Base-by-base conservation (phyloP, 257 asterid species). In the Orobanche coerulescens region DNA sequence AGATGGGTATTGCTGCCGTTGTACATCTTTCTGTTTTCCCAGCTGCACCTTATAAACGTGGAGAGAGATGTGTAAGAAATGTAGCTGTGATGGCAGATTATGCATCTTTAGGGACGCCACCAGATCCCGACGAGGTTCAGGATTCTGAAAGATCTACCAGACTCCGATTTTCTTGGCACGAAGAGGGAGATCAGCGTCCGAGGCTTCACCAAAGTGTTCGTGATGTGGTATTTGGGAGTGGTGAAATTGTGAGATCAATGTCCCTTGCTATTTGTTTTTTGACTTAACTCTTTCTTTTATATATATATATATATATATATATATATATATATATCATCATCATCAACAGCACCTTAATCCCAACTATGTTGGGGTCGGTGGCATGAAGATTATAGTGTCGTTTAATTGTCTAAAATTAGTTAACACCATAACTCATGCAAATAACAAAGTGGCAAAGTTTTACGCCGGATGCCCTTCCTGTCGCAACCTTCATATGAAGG, bases 1-100 rank as follows among this genome's bases (percentile, higher is more conserved):
- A 92, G 96, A 92, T 92, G 98, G 98, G 98, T 48, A 47, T 92
- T 73, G 98, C 98, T 76, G 96, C 98, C 69, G 82, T 92, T 65
- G 88, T 92, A 53, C 98, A 92, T 78, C 90, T 92, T 42, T 86
- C 83, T 72, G 95, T 83, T 61, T 92, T 92, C 82, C 96, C 98
- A 25, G 96, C 96, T 24, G 76, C 53, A 37, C 96, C 98, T 65
- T 92, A 92, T 74, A 86, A 84, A 72, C 95, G 83, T 66, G 98
- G 98, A 48, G 98, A 92, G 81, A 82, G 98, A 76, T 86, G 98
- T 75, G 95, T 82, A 11, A 84, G 94, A 42, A 92, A 86, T 74
- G 96, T 92, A 31, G 81, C 97, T 51, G 98, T 92, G 71, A 69
- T 92, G 86, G 68, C 95, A 39, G 95, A 92, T 66, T 92, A 92